Conservation (phyloP, 345 rosid genomes). For the Populus tremula region DNA sequence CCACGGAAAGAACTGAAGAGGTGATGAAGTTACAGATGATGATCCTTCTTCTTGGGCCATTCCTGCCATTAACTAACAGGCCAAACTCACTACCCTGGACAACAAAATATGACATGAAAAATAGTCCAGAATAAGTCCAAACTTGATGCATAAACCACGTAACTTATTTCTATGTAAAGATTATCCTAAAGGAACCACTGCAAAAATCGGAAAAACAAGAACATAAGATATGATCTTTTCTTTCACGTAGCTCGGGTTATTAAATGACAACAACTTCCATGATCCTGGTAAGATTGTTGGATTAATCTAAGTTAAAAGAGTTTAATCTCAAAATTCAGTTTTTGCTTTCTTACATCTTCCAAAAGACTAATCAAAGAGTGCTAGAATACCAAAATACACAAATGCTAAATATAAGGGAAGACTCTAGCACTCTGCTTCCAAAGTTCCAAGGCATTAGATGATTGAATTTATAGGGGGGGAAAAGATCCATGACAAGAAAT, state of each 20-base stretch:
- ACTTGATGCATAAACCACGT: background rate
- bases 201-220: background rate
- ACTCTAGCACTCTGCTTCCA: background rate
- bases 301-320: background rate
- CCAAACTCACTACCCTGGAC: conserved; percentile 10
- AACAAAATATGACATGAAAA: background rate
- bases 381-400: background rate
- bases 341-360: background rate
- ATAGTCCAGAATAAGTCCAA: conserved; percentile 6
- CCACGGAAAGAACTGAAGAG: conserved; percentile 52
- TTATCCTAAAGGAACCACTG: background rate
- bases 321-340: background rate
- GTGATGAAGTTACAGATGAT: conserved; percentile 50
- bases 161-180: background rate
- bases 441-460: background rate
- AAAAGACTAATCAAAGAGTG: background rate
- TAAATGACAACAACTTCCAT: background rate
- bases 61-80: conserved; percentile 30
- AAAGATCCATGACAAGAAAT: background rate
- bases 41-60: conserved; percentile 59
- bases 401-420: background rate
- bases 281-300: background rate
- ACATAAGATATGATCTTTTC: background rate
- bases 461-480: background rate
- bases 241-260: background rate